These are phyloP conservation scores for Iris pallida DNA, from an alignment of 116 monocot genomes.

Conservation along the genomic window DNA sequence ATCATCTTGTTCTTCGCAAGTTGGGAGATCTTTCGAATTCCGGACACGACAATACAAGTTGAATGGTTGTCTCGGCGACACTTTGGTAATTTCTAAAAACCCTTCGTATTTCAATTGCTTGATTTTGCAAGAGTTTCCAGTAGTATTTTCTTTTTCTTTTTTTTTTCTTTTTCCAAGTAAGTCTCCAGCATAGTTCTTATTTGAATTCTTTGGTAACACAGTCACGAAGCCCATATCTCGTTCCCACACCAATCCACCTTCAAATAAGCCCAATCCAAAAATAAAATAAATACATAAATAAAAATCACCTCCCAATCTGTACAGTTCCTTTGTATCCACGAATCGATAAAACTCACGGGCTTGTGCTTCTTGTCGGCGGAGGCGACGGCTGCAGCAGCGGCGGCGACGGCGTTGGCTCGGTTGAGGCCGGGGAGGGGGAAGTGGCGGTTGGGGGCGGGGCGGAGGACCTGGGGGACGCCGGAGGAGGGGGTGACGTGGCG, in stretches of 20 bases:
- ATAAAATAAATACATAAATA: neutral
- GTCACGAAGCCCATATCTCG: neutral
- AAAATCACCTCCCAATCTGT: neutral
- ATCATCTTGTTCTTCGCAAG: no score
- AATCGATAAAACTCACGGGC: neutral
- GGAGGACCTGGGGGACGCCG: conserved; percentile 1
- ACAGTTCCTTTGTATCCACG: neutral
- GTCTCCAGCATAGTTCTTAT: no score
- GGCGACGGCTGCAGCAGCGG: neutral
- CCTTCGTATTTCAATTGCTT: no score
- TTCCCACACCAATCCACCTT: neutral
- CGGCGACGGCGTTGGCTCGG: neutral
- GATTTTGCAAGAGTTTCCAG: no score
- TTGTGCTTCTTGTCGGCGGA: neutral
- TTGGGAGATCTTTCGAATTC: no score
- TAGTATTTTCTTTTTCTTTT: no score
- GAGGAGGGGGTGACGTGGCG: neutral
- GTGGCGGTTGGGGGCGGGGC: conserved; percentile 8
- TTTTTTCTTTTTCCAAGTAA: no score
- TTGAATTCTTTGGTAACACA: no score
- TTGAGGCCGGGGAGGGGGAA: conserved; percentile 4
- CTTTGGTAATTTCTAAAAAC: no score
- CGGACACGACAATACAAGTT: no score
- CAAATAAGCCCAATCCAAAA: neutral
- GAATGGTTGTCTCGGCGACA: no score